These are phyloP conservation scores for Wallacemonas rigidus DNA, from an alignment of 208 protist species.

Conservation along the genomic window DNA sequence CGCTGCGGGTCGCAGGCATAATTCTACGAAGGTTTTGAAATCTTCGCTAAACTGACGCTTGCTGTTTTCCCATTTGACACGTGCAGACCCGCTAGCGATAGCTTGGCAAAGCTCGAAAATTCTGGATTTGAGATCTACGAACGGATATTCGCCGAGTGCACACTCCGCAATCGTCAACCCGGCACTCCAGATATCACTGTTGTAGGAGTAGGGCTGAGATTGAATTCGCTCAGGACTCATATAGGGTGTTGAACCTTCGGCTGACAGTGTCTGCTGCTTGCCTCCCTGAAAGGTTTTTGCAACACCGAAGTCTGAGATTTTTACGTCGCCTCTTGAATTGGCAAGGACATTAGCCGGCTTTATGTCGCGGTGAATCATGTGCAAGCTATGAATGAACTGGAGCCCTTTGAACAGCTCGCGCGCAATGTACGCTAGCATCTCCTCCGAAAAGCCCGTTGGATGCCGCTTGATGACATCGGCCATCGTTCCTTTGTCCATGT, in stretches of 20 bases:
- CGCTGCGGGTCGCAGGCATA: constrained; percentile 60
- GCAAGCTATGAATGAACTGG: constrained; percentile 80
- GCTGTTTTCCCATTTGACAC: constrained; percentile 63
- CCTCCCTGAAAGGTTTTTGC: constrained; percentile 84
- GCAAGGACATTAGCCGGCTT: constrained; percentile 97
- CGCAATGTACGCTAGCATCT: constrained; percentile 83
- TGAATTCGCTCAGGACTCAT: constrained; percentile 94
- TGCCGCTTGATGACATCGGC: constrained; percentile 80
- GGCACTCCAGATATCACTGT: constrained; percentile 92
- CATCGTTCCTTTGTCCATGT: constrained; percentile 91
- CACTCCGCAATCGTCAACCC: constrained; percentile 91
- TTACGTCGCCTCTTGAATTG: constrained; percentile 95
- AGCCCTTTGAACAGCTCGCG: constrained; percentile 85
- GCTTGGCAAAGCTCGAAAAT: constrained; percentile 84
- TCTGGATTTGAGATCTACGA: constrained; percentile 63
- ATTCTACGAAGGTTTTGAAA: constrained; percentile 78
- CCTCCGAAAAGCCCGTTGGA: constrained; percentile 66
- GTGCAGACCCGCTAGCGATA: constrained; percentile 64
- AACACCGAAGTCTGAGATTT: constrained; percentile 97
- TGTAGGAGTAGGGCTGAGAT: constrained; percentile 88
- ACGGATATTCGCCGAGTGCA: constrained; percentile 86
- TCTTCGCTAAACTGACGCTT: constrained; percentile 57
- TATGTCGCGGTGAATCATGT: constrained; percentile 95
- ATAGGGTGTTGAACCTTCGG: constrained; percentile 93
- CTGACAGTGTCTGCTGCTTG: constrained; percentile 78